phyloP scores from a whole-genome alignment of 805 yeast species.

The Ogataea henricii region DNA sequence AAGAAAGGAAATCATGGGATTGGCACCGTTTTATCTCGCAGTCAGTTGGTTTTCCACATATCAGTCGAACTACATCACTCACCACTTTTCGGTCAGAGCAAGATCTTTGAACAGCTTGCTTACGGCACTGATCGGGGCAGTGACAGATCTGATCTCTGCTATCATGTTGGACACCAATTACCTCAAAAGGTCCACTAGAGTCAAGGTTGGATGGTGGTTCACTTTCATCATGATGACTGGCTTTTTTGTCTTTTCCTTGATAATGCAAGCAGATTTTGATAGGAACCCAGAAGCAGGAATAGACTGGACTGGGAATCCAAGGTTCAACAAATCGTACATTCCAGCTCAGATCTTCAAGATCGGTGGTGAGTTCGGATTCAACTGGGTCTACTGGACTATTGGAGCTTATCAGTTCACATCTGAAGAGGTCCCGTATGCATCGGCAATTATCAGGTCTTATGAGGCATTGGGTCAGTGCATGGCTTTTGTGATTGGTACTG shows the following conservation, averaged over 20 bases:
- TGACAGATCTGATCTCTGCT: constrained; percentile 24
- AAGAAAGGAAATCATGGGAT: constrained; percentile 23
- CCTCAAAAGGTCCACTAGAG: constrained; percentile 17
- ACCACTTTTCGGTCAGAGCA: constrained; percentile 30
- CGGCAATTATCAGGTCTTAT: constrained; percentile 28
- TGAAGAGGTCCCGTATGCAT: constrained; percentile 24
- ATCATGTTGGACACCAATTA: constrained; percentile 19
- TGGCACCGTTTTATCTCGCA: constrained; percentile 26
- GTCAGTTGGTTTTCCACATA: constrained; percentile 29
- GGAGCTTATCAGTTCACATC: constrained; percentile 24
- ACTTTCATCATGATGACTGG: constrained; percentile 13
- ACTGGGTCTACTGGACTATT: constrained; percentile 31
- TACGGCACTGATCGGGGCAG: constrained; percentile 24
- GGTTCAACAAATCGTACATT: constrained; percentile 21
- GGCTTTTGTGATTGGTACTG: constrained; percentile 26
- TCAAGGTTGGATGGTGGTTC: constrained; percentile 21
- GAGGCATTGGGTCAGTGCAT: constrained; percentile 28
- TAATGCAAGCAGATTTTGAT: constrained; percentile 14
- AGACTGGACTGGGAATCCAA: constrained; percentile 25
- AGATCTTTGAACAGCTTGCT: constrained; percentile 29
- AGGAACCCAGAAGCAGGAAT: constrained; percentile 12
- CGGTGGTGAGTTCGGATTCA: constrained; percentile 25
- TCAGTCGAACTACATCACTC: constrained; percentile 26
- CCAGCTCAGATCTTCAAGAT: constrained; percentile 29
- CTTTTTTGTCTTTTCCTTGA: constrained; percentile 25